Evolutionary conservation across 306 rosid genomes (phyloP).

Genomic region (Senna tora): DNA sequence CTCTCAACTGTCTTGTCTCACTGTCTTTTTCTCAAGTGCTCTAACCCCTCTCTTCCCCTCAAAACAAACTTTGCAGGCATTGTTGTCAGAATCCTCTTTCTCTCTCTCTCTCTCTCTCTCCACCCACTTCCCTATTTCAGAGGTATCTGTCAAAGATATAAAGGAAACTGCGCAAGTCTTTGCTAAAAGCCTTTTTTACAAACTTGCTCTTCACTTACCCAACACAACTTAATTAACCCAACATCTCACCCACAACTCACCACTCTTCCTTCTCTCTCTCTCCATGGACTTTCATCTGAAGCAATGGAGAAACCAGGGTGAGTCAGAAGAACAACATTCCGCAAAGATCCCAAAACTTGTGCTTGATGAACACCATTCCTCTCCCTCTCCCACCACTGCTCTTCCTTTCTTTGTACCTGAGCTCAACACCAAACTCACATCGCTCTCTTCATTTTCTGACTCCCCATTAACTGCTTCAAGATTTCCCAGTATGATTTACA

Average conservation of each 20-base stretch:
- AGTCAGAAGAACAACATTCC: conserved; percentile 83
- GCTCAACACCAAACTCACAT: conserved; percentile 56
- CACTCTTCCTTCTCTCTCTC: conserved; percentile 41
- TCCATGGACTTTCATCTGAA: conserved; percentile 84
- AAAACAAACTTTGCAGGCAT: conserved; percentile 86
- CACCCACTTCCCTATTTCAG: background rate
- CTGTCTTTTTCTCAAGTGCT: conserved; percentile 87
- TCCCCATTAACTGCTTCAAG: conserved; percentile 51
- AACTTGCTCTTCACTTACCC: conserved; percentile 53
- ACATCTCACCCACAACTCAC: conserved; percentile 29
- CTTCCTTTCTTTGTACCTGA: conserved; percentile 79
- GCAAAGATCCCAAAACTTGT: conserved; percentile 83
- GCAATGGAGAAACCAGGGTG: conserved; percentile 87
- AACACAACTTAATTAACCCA: conserved; percentile 33
- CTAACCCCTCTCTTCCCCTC: conserved; percentile 51
- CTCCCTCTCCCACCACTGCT: conserved; percentile 52
- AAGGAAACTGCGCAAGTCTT: conserved; percentile 48
- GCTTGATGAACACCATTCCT: conserved; percentile 49
- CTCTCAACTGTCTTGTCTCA: conserved; percentile 85
- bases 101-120: conserved; percentile 2
- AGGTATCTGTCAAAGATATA: conserved; percentile 57
- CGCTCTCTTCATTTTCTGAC: conserved; percentile 62
- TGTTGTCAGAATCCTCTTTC: conserved; percentile 52
- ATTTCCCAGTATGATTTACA: conserved; percentile 63
- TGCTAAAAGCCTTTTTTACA: conserved; percentile 41